Base-by-base conservation (phyloP, 139 green algal genomes). In the Closterium sp. region DNA sequence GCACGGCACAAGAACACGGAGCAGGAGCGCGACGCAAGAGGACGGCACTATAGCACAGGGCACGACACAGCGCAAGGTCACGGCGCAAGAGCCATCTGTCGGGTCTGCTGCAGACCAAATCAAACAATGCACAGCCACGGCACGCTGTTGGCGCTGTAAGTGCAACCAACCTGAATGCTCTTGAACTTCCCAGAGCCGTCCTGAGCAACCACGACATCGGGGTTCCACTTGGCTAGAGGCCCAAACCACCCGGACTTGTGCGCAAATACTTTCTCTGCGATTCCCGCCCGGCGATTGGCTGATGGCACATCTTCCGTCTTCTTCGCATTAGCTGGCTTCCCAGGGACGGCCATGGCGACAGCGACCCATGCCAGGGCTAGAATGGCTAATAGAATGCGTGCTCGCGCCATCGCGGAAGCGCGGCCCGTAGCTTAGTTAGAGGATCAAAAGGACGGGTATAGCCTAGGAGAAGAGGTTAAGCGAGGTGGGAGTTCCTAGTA, bases 141-240 rank as follows among this genome's bases (percentile, higher is more conserved):
- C 45, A 70, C 9, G 45, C 45, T 7, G 32, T 3, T 38, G 32
- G 32, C 32, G 38, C 38, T 73, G 50, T 27, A 73, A 22, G 50
- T 87, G n/a, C 86, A 50, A 89, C 29, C 21, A 50, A 89, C 86
- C 86, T 89, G 86, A n/a, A 92, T 28, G 27, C 50, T 89, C 84
- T 89, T 88, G 62, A 90, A 92, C 27, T 92, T 38, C 27, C 89
- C 62, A 27, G 84, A 89, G 30, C 89, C 89, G 62, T 92, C 89
- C 22, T 92, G 42, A 7, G 89, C 89, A 4, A 92, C 89, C 6
- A 92, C 62, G 84, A 90, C 31, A n/a, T 90, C 62, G 11, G 84
- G 32, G 28, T 91, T 91, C 84, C 84, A 87, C 84, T 87, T 87
- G 28, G 84, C 22, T 73, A 73, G 50, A 73, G 50, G 50, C 13